Conservation (phyloP, 1,284 basidiomycete genomes). For the Xerocomus tenax region DNA sequence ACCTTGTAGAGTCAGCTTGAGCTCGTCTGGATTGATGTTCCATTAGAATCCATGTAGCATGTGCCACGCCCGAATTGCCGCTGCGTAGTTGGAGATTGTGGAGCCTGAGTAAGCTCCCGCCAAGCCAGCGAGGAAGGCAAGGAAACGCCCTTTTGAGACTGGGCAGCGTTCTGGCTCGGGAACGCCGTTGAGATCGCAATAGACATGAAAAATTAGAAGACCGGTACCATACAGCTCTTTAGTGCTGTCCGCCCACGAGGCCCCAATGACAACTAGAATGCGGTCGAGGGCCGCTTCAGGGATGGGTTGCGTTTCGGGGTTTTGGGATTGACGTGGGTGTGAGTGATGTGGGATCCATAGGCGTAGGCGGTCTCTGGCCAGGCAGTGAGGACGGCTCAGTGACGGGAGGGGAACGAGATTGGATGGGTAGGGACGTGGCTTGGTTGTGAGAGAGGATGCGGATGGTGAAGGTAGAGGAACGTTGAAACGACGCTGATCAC, state of each 20-base stretch:
- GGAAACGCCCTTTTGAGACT: neutral
- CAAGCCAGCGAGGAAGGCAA: slow-evolving; percentile 15
- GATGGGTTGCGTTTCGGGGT: neutral
- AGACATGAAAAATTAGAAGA: slow-evolving; percentile 27
- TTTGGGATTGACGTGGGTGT: no score
- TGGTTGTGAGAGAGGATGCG: neutral
- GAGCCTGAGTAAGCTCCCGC: slow-evolving; percentile 21
- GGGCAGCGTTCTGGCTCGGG: slow-evolving; percentile 19
- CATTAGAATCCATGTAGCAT: slow-evolving; percentile 29
- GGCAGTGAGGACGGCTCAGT: neutral
- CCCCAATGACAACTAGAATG: slow-evolving; percentile 11
- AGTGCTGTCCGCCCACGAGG: slow-evolving; percentile 19
- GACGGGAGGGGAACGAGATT: neutral
- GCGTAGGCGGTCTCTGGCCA: neutral
- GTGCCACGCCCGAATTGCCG: slow-evolving; percentile 32
- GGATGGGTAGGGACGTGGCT: neutral
- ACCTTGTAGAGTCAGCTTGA: neutral
- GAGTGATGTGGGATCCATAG: neutral
- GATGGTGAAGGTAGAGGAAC: no score
- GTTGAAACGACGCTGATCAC: no score
- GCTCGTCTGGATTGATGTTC: slow-evolving; percentile 12
- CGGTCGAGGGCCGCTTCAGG: neutral
- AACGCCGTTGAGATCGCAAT: slow-evolving; percentile 23
- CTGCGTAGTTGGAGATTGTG: slow-evolving; percentile 26
- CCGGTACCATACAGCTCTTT: slow-evolving; percentile 25